Evolutionary conservation across 2,329 filamentous ascomycete species (phyloP), one percentile per base, ranked within the genome.

Genomic region (Pseudocercospora crystallina): DNA sequence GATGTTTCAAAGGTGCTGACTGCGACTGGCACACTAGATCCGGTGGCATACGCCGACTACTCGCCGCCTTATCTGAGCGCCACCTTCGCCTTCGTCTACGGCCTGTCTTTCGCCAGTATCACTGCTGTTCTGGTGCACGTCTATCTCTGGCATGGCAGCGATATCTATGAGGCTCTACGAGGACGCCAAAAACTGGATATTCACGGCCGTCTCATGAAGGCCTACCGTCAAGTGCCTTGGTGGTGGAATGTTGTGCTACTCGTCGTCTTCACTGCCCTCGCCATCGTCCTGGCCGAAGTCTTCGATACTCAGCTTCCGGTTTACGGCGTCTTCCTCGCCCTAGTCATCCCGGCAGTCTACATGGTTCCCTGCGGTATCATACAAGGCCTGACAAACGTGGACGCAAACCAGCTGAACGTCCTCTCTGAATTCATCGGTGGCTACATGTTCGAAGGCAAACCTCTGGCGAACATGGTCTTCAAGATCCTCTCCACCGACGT

Each of bases 321-420:
- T 86, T 94, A 94, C 63, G 90, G 90, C 3, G 76, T 95, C 2
- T 75, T 95, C 12, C 78, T 95, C 5, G 87, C 90, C 1, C 78
- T 95, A 2, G 81, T 77, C 20, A 89, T 95, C 47, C 90, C 89
- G 54, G 83, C 85, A 14, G 70, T 92, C 47, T 86, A 95, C 54
- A 95, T 95, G 73, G 89, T 95, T 52, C 90, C 90, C 9, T 92
- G 94, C 57, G 90, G 90, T 54, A 94, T 95, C 66, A 87, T 95
- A 63, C 95, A 94, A 87, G 90, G 89, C 12, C 89, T 95, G 59
- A 95, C 90, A 8, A 66, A 65, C 40, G 63, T 65, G 15, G 61
- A 66, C 32, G 59, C 61, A 3, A 65, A 65, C 40, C 64, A 72
- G 17, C 69, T 73, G 26, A 69, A 67, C 49, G 63, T 72, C 26